Evolutionary conservation across 805 yeast species (phyloP).

Genomic region (Myxozyma udenii): DNA sequence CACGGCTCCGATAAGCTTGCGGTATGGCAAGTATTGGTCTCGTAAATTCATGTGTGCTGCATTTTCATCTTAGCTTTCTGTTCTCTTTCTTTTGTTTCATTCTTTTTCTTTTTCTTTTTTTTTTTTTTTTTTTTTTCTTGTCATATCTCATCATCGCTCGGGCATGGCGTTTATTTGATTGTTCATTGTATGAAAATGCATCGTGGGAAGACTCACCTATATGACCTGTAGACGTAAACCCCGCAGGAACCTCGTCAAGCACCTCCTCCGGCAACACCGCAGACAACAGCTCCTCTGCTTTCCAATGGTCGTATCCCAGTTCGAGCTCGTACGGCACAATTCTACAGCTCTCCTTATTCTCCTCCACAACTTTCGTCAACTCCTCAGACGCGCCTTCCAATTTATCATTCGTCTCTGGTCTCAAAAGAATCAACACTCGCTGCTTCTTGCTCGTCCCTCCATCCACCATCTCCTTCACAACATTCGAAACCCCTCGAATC

Average conservation of each 20-base stretch:
- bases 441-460: constrained; percentile 38
- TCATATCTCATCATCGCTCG: background rate
- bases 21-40: constrained; percentile 80
- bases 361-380: constrained; percentile 48
- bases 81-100: background rate
- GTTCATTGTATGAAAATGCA: background rate
- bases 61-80: background rate
- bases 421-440: constrained; percentile 12
- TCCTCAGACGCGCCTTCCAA: constrained; percentile 40
- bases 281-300: constrained; percentile 76
- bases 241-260: constrained; percentile 75
- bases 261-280: constrained; percentile 72
- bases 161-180: background rate
- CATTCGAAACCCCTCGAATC: constrained; percentile 67
- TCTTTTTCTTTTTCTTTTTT: background rate
- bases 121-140: background rate
- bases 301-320: constrained; percentile 79
- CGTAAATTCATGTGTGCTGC: constrained; percentile 81
- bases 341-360: constrained; percentile 40
- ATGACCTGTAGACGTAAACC: constrained; percentile 92
- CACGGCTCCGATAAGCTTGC: constrained; percentile 78
- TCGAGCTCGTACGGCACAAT: constrained; percentile 53
- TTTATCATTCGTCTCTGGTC: constrained; percentile 9
- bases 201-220: constrained; percentile 39
- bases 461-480: constrained; percentile 46